Conservation (phyloP, 805 yeast genomes). For the Suhomyces pyralidae region DNA sequence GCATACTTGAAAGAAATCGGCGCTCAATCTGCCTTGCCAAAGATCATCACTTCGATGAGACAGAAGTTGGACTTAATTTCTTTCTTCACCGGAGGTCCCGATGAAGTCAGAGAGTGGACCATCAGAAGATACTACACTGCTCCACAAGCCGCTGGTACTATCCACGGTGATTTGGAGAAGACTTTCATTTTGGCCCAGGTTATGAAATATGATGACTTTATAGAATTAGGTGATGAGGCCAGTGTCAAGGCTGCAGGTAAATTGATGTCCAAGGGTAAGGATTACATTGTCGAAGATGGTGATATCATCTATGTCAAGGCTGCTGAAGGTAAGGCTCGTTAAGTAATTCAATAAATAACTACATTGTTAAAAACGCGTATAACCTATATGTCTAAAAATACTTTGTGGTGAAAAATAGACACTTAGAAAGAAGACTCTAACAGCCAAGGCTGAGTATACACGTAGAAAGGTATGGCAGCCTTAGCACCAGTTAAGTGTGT, state of each 20-base stretch:
- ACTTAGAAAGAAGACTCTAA: background rate
- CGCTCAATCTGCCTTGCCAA: conserved; percentile 78
- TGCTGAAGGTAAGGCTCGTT: conserved; percentile 81
- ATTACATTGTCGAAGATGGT: conserved; percentile 91
- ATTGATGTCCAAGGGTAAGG: conserved; percentile 88
- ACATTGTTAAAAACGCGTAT: background rate
- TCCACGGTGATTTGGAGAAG: conserved; percentile 91
- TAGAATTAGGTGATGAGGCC: conserved; percentile 72
- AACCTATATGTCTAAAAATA: background rate
- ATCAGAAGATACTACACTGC: conserved; percentile 88
- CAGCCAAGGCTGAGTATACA: background rate
- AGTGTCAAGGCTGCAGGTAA: conserved; percentile 86
- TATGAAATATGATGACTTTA: conserved; percentile 77
- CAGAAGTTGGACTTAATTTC: conserved; percentile 81
- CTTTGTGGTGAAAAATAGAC: background rate
- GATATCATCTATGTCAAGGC: conserved; percentile 90
- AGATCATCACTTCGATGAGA: conserved; percentile 85
- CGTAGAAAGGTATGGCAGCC: background rate
- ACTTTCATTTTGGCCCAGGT: conserved; percentile 94
- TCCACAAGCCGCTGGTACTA: conserved; percentile 99
- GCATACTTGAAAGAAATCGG: conserved; percentile 74
- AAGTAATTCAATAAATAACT: conserved; percentile 12
- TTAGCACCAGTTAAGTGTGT: background rate
- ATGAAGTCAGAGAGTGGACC: conserved; percentile 98
- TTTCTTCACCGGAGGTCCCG: conserved; percentile 93